phyloP scores from a whole-genome alignment of 176 grass and related monocot genomes.

The Oryza glumipatula region DNA sequence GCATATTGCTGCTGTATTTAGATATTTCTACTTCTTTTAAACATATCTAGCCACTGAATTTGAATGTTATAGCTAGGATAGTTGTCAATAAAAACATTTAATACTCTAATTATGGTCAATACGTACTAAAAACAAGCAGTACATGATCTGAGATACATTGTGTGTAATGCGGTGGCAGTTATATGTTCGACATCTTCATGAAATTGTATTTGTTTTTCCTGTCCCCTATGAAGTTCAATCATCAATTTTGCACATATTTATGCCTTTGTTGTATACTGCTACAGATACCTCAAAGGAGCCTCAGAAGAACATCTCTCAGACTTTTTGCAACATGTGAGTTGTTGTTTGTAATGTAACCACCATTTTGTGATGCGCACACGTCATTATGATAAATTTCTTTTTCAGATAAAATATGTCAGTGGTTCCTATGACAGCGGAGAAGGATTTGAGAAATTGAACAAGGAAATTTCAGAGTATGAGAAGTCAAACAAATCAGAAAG shows the following conservation, averaged over 20 bases:
- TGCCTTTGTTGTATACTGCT: constrained; percentile 11
- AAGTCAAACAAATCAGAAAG: constrained; percentile 66
- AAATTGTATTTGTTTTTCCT: constrained; percentile 6
- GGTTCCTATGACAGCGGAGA: constrained; percentile 86
- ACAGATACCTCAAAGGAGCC: constrained; percentile 82
- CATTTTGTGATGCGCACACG: not conserved
- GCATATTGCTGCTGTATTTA: constrained; percentile 13
- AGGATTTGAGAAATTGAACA: constrained; percentile 85
- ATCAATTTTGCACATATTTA: constrained; percentile 25
- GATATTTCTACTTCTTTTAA: constrained; percentile 19
- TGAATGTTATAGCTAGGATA: not conserved
- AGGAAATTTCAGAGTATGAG: constrained; percentile 81
- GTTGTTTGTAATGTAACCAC: constrained; percentile 17
- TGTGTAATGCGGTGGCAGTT: not conserved
- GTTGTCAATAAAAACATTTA: constrained; percentile 13
- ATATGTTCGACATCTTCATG: constrained; percentile 15
- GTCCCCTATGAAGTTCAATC: constrained; percentile 23
- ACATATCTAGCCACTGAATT: constrained; percentile 22
- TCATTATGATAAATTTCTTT: constrained; percentile 33
- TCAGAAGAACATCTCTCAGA: constrained; percentile 73
- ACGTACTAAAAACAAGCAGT: constrained; percentile 26
- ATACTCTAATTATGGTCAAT: not conserved
- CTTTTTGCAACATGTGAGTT: constrained; percentile 87
- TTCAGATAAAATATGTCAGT: constrained; percentile 98
- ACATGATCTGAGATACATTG: constrained; percentile 24